Percentiles rank a stretch among this genome's conserved stretches.
Conservation (phyloP, 106 monocot genomes). For the Apostasia shenzhenica region DNA sequence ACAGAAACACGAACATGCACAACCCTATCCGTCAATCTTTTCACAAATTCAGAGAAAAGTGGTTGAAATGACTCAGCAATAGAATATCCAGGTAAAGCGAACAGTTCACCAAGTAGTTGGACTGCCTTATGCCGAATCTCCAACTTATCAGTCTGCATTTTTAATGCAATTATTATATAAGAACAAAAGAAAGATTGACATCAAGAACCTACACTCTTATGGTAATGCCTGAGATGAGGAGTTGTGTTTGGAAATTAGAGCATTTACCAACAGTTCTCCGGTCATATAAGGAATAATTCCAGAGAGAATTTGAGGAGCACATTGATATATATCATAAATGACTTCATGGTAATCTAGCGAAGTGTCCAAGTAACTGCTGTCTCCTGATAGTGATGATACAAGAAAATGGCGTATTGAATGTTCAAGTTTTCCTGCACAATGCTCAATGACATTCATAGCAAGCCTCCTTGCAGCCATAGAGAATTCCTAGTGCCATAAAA, state of each 20-base stretch:
- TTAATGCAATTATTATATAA: neutral
- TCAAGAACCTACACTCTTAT: neutral
- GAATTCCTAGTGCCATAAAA: slow-evolving; percentile 40
- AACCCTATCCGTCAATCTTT: slow-evolving; percentile 83
- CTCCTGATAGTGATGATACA: slow-evolving; percentile 73
- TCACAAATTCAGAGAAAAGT: slow-evolving; percentile 82
- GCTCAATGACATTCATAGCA: slow-evolving; percentile 77
- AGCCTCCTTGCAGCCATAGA: slow-evolving; percentile 74
- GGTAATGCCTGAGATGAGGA: neutral
- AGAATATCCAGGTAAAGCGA: slow-evolving; percentile 58
- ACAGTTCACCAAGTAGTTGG: slow-evolving; percentile 75
- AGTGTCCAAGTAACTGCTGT: slow-evolving; percentile 32
- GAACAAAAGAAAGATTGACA: neutral
- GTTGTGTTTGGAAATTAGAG: neutral
- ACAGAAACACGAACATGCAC: slow-evolving; percentile 75
- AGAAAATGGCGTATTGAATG: slow-evolving; percentile 80
- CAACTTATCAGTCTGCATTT: slow-evolving; percentile 67
- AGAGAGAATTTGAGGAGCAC: slow-evolving; percentile 77
- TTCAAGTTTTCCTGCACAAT: slow-evolving; percentile 78
- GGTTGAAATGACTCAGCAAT: slow-evolving; percentile 77
- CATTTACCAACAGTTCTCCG: slow-evolving; percentile 78
- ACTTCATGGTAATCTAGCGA: slow-evolving; percentile 80
- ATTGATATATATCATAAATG: slow-evolving; percentile 85
- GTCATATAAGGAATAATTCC: slow-evolving; percentile 82
- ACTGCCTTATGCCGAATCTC: slow-evolving; percentile 81